Base-by-base conservation (phyloP, 495 filamentous ascomycete species). In the Xylaria cubensis region DNA sequence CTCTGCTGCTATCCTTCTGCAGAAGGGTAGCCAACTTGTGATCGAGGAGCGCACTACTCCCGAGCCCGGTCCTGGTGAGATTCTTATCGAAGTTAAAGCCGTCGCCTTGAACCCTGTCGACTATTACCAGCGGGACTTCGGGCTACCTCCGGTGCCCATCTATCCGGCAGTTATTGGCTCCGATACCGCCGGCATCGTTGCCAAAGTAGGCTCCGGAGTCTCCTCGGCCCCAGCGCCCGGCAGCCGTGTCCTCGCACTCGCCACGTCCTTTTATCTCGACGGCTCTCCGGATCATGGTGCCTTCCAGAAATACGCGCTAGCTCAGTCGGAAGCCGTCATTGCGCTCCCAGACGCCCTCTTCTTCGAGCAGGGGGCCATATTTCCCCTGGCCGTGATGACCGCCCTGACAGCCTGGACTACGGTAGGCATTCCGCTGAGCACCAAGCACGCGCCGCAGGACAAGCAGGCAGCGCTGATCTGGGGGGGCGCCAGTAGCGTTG, bases 401-500 rank as follows among this genome's bases (percentile, higher is more conserved):
- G 51, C 51, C 9, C 24, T 55, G 51, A 55, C 51, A 24, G 51
- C 51, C 51, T 55, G 51, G 51, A 55, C 51, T 24, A 51, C 19
- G 19, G 24, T 55, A 2, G 51, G 21, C 24, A 29, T 55, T 24
- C 24, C 51, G 4, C 51, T 55, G 21, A 24, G 24, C 21, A 55
- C 51, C 51, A 55, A 26, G 24, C 24, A 55, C 51, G 26, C 21
- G 0, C 24, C 12, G 19, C 51, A 55, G 10, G 51, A 55, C 4
- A 55, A 55, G 51, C 72, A 80, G 48, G 82, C 85, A 19, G 53
- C 77, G 3, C 70, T 87, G 36, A 71, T 88, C 62, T 88, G 86
- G 87, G 87, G 87, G 3, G 87, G 77, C 5, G 76, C 84, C 46
- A 84, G 81, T 56, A 86, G 81, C 65, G 77, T 87, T 5, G 85